Percentiles rank a stretch among this genome's conserved stretches.
Evolutionary conservation across 129 eudicot species (phyloP).

Genomic region (Flaveria ramosissima): DNA sequence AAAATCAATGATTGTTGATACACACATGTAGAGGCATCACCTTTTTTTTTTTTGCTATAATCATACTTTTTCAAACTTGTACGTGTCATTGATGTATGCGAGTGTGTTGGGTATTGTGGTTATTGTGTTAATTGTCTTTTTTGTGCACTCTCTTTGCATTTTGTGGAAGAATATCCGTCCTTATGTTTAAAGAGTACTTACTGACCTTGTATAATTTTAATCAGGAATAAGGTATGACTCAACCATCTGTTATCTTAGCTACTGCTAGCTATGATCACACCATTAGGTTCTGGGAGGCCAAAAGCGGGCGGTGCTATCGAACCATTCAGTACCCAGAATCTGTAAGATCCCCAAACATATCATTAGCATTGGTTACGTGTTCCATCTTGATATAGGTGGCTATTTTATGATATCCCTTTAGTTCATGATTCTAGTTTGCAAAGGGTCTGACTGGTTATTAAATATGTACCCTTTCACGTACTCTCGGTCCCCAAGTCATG

Average conservation of each 20-base stretch:
- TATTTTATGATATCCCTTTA: not conserved
- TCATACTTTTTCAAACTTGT: too few species aligned
- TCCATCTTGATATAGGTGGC: constrained; percentile 10
- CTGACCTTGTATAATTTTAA: constrained; percentile 15
- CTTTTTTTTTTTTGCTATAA: too few species aligned
- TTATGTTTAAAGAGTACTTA: not conserved
- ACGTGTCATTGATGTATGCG: not conserved
- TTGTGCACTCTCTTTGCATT: not conserved
- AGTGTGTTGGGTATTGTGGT: not conserved
- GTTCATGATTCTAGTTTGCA: not conserved
- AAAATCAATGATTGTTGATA: too few species aligned
- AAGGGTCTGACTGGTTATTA: constrained; percentile 17
- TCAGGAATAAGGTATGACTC: constrained; percentile 54
- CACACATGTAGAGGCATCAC: too few species aligned
- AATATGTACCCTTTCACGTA: not conserved
- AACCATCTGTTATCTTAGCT: constrained; percentile 88
- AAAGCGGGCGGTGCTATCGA: constrained; percentile 89
- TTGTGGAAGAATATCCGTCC: not conserved
- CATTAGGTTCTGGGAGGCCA: constrained; percentile 95
- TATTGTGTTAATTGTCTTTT: not conserved
- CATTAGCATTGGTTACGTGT: not conserved
- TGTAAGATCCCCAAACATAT: constrained; percentile 41
- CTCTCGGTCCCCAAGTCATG: not conserved
- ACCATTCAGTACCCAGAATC: constrained; percentile 98
- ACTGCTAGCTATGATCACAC: constrained; percentile 99